Percentiles rank a stretch among this genome's conserved stretches.
Evolutionary conservation across 1,284 basidiomycete species (phyloP).

Genomic region (Marasmius oreades): DNA sequence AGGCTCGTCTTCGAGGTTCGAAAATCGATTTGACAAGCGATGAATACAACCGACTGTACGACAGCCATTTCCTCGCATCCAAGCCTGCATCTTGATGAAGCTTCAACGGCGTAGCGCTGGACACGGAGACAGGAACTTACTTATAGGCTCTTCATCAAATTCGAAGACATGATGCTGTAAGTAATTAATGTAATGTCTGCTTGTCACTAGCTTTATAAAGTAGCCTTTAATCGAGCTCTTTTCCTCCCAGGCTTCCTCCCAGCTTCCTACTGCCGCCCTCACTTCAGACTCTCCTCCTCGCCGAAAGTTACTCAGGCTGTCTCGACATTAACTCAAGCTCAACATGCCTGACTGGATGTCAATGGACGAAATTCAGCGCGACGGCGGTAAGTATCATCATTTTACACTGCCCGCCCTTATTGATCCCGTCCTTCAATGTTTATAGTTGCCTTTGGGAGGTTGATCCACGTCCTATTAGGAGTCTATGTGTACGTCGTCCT

Average conservation of each 20-base stretch:
- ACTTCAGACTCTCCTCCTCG: slow-evolving; percentile 12
- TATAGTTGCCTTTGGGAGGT: slow-evolving; percentile 55
- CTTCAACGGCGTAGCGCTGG: neutral
- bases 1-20: no score
- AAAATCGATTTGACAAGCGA: no score
- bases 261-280: slow-evolving; percentile 11
- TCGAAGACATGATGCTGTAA: neutral
- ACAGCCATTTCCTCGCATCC: no score
- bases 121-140: neutral
- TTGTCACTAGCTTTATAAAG: slow-evolving; percentile 7
- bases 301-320: slow-evolving; percentile 3
- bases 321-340: neutral
- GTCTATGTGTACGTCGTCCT: slow-evolving; percentile 51
- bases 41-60: no score
- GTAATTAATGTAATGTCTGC: neutral
- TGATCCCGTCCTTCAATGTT: slow-evolving; percentile 28
- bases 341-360: slow-evolving; percentile 24
- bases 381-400: slow-evolving; percentile 14
- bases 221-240: slow-evolving; percentile 8
- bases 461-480: slow-evolving; percentile 66
- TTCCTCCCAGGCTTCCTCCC: slow-evolving; percentile 17
- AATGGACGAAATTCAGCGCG: slow-evolving; percentile 16
- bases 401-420: slow-evolving; percentile 50
- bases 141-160: no score
- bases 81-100: neutral